Evolutionary conservation across 352 stramenopile genomes (phyloP), one percentile per base, ranked within the genome.

Genomic region (Globisporangium cystogenes): DNA sequence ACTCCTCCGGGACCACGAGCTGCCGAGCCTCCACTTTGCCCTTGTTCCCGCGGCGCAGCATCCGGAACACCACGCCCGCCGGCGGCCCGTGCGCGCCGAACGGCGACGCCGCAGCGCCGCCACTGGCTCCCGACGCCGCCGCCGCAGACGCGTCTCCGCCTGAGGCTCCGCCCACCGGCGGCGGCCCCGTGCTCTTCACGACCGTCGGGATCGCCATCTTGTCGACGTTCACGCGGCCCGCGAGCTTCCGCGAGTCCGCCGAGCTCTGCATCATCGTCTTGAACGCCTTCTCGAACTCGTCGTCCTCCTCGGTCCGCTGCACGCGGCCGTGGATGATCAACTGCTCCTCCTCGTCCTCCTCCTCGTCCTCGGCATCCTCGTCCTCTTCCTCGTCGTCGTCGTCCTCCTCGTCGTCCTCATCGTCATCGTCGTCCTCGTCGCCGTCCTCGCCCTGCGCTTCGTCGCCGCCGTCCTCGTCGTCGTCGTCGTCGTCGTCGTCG

Each of bases 1-100:
- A 98, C 29, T 83, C 83, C 45, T 89, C 84, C 0, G 96, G 94
- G 16, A 99, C 93, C 16, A 98, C 57, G 41, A 99, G 65, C 47
- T 95, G 72, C 24, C 96, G 94, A 1, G 95, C 90, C 58, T 99
- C 96, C 52, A 98, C 81, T 59, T 98, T 98, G 58, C 96, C 96
- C 72, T 98, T 98, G 72, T 97, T 97, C 20, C 96, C 96, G 46
- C 96, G 92, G 57, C 97, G 97, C 7, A 99, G 65, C 58, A 99
- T 85, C 29, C 96, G 94, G 60, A 98, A 98, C 27, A 89, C 70
- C 18, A 96, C 82, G 8, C 79, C 87, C 16, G 62, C 87, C 16
- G 62, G 53, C 14, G 62, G 59, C 6, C 62, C 73, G 54, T 61
- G 68, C 0, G 36, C 64, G 20, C 59, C 56, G 26, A 72, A 57